These are phyloP conservation scores for Chlorella sorokiniana DNA, from an alignment of 139 green algal genomes.

Conservation along the genomic window DNA sequence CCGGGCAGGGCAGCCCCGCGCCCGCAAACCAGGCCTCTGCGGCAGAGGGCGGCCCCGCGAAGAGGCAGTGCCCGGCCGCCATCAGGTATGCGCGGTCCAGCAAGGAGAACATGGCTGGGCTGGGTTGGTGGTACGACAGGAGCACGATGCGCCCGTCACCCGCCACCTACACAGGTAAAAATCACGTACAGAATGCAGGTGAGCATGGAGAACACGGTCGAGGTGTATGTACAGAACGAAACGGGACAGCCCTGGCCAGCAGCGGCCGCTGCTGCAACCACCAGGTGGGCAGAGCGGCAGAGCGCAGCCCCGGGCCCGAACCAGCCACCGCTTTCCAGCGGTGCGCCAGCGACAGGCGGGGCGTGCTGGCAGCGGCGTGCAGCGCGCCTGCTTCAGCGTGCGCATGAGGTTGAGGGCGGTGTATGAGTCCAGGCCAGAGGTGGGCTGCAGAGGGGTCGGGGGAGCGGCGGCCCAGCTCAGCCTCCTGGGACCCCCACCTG, in stretches of 20 bases:
- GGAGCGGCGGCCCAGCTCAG: too few species aligned
- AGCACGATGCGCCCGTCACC: slow-evolving; percentile 69
- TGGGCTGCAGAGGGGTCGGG: too few species aligned
- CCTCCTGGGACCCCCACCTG: too few species aligned
- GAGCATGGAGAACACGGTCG: too few species aligned
- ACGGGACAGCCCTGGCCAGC: too few species aligned
- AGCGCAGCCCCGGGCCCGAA: too few species aligned
- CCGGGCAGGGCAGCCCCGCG: slow-evolving; percentile 45
- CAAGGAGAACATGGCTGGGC: slow-evolving; percentile 62
- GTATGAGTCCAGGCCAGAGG: slow-evolving; percentile 73
- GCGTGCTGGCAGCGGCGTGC: too few species aligned
- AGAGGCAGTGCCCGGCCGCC: slow-evolving; percentile 61
- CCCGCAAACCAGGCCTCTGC: slow-evolving; percentile 37
- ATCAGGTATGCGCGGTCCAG: slow-evolving; percentile 73
- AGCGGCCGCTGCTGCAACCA: too few species aligned
- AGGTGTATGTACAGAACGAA: too few species aligned
- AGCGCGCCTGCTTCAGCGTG: slow-evolving; percentile 55
- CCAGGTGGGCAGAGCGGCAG: too few species aligned
- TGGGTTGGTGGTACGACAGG: slow-evolving; percentile 81
- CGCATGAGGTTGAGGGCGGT: slow-evolving; percentile 66
- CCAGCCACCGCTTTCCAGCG: too few species aligned
- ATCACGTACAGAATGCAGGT: neutral
- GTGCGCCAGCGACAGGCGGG: too few species aligned
- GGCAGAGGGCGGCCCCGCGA: slow-evolving; percentile 44
- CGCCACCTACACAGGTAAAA: slow-evolving; percentile 33